Evolutionary conservation across 441 rosid genomes (phyloP), one percentile per base, ranked within the genome.

Genomic region (Theobroma grandiflorum): DNA sequence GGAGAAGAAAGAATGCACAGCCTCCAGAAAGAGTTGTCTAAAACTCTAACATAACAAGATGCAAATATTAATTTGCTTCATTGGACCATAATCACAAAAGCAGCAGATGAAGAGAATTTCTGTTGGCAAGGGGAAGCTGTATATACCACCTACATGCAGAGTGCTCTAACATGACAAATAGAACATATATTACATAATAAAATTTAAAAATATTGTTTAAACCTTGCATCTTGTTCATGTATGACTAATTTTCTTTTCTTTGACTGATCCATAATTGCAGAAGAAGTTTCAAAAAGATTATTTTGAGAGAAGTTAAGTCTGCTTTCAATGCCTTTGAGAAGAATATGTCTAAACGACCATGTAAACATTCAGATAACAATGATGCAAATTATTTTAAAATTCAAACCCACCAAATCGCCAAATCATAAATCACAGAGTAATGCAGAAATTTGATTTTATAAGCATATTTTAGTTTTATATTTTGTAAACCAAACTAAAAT

Each of bases 1-100:
- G 50, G 15, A 12, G 40, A 72, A 72, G 76, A 72, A 71, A 71
- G 75, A 61, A 16, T 11, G 58, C 75, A 71, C 8, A 50, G 31
- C 45, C n/a, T 71, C 8, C 6, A 50, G 63, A 72, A 16, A 71
- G 18, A 22, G 16, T 10, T 72, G 62, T 53, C 62, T 72, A 72
- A 72, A 26, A 72, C 4, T 31, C 45, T 52, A 72, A 20, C 33
- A 2, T 57, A 26, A 72, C 18, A 72, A 40, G 33, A 53, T 26
- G n/a, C 47, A 5, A 3, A 50, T 16, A 52, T 72, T 72, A 53
- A 53, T 53, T 50, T 52, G 62, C 40, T 52, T 72, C 40, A 53
- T 72, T 52, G 43, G 8, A 72, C 0, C 15, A 72, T 6, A 52
- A 72, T 35, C 1, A 0, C 62, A 52, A 72, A 9, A 72, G 62